Conservation (phyloP, 2,329 filamentous ascomycete genomes). For the Teratosphaeria destructans region DNA sequence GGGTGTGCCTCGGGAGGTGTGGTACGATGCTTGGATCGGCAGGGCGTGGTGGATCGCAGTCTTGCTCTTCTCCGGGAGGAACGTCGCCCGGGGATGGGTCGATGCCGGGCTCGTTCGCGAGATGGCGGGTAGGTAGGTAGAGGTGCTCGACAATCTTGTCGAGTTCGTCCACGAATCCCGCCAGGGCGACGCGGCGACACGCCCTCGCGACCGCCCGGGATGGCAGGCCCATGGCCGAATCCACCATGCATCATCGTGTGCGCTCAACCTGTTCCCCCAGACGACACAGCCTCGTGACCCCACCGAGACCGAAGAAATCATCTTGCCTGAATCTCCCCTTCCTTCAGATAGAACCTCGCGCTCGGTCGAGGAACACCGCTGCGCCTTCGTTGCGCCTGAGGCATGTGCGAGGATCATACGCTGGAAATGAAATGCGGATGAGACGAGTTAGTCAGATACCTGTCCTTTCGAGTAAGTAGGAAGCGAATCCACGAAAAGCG, state of each 20-base stretch:
- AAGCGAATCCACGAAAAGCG: too few species aligned
- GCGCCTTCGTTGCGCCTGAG: too few species aligned
- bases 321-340: background rate
- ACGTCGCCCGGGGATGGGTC: slow-evolving; percentile 35
- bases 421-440: background rate
- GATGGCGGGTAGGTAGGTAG: slow-evolving; percentile 19
- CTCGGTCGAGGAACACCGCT: too few species aligned
- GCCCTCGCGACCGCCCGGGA: background rate
- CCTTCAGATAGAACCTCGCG: background rate
- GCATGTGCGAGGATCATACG: background rate
- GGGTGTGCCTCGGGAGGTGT: slow-evolving; percentile 11
- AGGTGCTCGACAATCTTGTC: background rate
- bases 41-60: slow-evolving; percentile 32
- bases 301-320: background rate
- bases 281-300: too few species aligned
- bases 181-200: background rate
- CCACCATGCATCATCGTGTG: background rate
- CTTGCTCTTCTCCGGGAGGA: slow-evolving; percentile 30
- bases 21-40: slow-evolving; percentile 26
- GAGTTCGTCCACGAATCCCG: background rate
- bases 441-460: background rate
- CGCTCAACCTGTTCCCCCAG: too few species aligned
- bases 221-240: background rate
- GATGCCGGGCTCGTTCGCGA: slow-evolving; percentile 31
- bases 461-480: background rate